Base-by-base conservation (phyloP, 345 rosid species). In the Citrus unshiu region DNA sequence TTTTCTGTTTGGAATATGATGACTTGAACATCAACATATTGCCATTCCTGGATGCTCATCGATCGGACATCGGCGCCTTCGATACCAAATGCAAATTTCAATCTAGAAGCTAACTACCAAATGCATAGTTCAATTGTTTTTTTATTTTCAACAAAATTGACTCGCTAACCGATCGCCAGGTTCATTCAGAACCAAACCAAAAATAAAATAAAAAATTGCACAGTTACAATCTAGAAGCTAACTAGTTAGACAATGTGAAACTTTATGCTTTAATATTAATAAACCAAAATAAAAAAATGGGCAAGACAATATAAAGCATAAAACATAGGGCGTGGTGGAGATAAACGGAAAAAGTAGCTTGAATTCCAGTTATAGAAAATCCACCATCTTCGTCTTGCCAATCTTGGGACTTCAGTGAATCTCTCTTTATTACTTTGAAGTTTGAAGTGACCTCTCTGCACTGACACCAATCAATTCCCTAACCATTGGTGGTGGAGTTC, bases 321-420 rank as follows among this genome's bases (percentile, higher is more conserved):
- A 72, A 22, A 12, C 76, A 34, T 6, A 56, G n/a, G 39, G 22
- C 18, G 35, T 59, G 76, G 67, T 60, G 13, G n/a, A 40, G 68
- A 59, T 30, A 4, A 12, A 72, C 22, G 18, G 21, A 51, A 32
- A 35, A 65, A 29, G 73, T 39, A 57, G 27, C 57, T 74, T 66
- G 21, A 67, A 25, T 80, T 81, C 82, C 72, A 29, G 34, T 30
- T 29, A 77, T 60, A 64, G 81, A 82, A 75, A 82, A 51, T 63
- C 62, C 74, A 35, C 73, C 54, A 29, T 65, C 57, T 75, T 72
- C 13, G 35, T 35, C 30, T 66, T 61, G 25, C 77, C 35, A 46
- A 25, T 57, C 29, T 29, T 76, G 40, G 74, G 67, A 66, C 60
- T 1, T 68, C 3, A 6, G 4, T 57, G 60, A 70, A 80, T 76